Percentiles rank a stretch among this genome's conserved stretches.
These are phyloP conservation scores for Pleodorina starrii DNA, from an alignment of 139 green algal species.

Conservation along the genomic window DNA sequence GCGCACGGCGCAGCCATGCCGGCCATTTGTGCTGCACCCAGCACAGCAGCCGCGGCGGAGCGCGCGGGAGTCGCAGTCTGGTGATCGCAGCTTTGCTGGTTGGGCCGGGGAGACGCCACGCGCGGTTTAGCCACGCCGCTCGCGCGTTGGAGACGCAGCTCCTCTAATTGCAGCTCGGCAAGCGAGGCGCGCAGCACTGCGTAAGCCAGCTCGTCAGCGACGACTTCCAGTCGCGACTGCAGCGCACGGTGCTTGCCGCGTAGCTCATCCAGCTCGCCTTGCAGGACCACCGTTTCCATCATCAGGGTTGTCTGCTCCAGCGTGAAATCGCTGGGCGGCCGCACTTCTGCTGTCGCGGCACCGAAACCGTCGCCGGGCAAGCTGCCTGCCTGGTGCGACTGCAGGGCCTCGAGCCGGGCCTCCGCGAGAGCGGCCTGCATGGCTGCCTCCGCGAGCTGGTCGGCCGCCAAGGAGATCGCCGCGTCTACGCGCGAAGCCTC, in stretches of 20 bases:
- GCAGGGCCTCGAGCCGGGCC: background rate
- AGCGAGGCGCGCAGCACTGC: constrained; percentile 10
- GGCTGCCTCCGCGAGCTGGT: constrained; percentile 13
- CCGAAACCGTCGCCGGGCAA: background rate
- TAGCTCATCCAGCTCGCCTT: constrained; percentile 36
- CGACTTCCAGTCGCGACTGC: background rate
- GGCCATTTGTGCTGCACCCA: background rate
- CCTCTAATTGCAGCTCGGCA: constrained; percentile 25
- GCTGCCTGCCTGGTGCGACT: background rate
- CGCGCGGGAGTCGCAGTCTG: too few species aligned
- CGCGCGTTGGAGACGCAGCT: background rate
- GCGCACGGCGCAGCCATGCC: too few species aligned
- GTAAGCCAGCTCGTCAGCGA: constrained; percentile 21
- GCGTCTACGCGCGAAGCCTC: background rate
- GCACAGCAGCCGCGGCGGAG: too few species aligned
- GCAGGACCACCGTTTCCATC: constrained; percentile 45
- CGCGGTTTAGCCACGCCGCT: background rate
- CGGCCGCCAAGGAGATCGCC: background rate
- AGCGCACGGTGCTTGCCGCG: background rate
- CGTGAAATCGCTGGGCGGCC: background rate
- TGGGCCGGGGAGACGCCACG: background rate
- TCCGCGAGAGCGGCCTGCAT: constrained; percentile 40
- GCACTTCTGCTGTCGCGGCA: too few species aligned
- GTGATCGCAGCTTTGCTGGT: background rate
- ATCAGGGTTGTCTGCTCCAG: constrained; percentile 26